Base-by-base conservation (phyloP, 805 yeast species). In the Starmerella powellii region DNA sequence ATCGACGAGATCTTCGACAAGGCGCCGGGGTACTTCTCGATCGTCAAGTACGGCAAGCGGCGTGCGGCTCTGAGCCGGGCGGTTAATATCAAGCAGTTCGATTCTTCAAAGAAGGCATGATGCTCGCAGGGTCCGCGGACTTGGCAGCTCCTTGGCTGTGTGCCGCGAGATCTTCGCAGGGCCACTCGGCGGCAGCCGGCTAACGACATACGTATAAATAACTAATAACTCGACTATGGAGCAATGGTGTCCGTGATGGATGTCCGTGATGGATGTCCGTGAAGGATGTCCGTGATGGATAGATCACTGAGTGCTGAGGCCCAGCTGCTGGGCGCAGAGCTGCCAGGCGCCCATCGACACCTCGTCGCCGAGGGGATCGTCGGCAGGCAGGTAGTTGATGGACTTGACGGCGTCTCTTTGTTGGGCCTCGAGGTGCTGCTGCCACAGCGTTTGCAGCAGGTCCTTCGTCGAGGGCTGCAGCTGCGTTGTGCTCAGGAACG, bases 311-410 rank as follows among this genome's bases (percentile, higher is more conserved):
- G 28, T 31, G 19, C 29, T 42, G 26, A 44, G 10, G 10, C 49
- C 44, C 6, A 46, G 27, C 34, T 40, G 46, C 30, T 40, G 42
- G 3, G 50, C 50, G 20, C 42, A 40, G 8, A 20, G 3, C 11
- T 26, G 41, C 52, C 52, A 48, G 2, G 46, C 52, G 28, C 30
- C 39, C 46, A 48, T 27, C 10, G 50, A 32, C 4, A 39, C 85
- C 61, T 82, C 94, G 69, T 91, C 79, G 45, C 93, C 94, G 55
- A 83, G 66, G 21, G 94, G 82, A 43, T 85, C 75, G 58, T 45
- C 49, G n/a, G 51, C 81, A 81, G 60, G 68, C 39, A 44, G n/a
- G 30, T 44, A 47, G 31, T 35, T 41, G 19, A 48, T 48, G 5
- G 51, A 43, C 70, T 50, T 78, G 48, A 76, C 72, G 59, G 79